Base-by-base conservation (phyloP, 176 grass and related monocot species). In the Thinopyrum elongatum region DNA sequence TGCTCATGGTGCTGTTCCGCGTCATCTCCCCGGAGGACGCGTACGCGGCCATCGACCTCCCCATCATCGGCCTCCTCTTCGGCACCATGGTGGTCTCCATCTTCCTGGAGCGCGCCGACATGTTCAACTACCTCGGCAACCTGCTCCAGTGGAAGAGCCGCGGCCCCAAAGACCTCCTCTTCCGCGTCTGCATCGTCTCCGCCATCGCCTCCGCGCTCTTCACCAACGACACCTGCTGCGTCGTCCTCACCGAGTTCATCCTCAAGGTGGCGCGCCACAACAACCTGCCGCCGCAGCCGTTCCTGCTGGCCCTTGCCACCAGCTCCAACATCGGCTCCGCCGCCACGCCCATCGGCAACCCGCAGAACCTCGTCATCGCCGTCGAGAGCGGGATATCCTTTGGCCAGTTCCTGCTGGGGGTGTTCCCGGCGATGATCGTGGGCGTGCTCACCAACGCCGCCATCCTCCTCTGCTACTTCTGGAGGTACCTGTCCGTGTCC, bases 241-340 rank as follows among this genome's bases (percentile, higher is more conserved):
- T 95, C 27, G 94, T 95, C 19, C 94, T 95, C 87, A 95, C 94
- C 22, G 94, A 95, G 55, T 95, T 93, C 81, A 91, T 95, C 61
- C 94, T 95, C 35, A 95, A 95, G 79, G 79, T 95, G 15, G 94
- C 94, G 0, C 80, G 94, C 49, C 94, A 95, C 82, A 95, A 95
- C 84, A 95, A 93, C 78, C 89, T 95, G 29, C 91, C 91, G 3
- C 94, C 94, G 16, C 91, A 95, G 81, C 94, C 94, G 1, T 95
- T 93, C 34, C 74, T 95, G 8, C 68, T 92, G 0, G 93, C 90
- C 1, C 88, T 95, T 14, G 93, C 93, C 17, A 91, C 90, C 0
- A 95, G 93, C 51, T 88, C 93, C 25, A 95, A 95, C 80, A 93
- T 95, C 15, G 93, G 93, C 16, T 95, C 93, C 4, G 88, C 93